phyloP scores from a whole-genome alignment of 2,329 filamentous ascomycete species.

The Neopestalotiopsis sp. region DNA sequence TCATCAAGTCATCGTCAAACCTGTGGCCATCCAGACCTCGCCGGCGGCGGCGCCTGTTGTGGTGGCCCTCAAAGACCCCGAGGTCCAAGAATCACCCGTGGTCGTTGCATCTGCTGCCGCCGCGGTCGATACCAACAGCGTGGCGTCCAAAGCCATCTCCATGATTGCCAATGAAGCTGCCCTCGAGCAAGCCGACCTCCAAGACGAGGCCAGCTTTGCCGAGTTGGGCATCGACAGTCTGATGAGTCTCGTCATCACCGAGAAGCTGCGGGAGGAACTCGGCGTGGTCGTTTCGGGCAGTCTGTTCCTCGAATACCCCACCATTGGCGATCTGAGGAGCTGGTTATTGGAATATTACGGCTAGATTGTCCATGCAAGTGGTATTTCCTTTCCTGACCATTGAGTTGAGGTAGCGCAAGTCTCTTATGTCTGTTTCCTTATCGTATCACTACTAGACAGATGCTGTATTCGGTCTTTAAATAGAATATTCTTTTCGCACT shows the following conservation, averaged over 20 bases:
- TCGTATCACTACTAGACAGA: too few relatives aligned
- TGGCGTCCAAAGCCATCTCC: slow-evolving; percentile 32
- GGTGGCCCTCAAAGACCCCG: not conserved
- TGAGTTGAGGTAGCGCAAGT: too few relatives aligned
- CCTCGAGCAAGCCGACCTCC: slow-evolving; percentile 55
- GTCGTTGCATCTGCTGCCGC: not conserved
- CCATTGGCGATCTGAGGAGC: slow-evolving; percentile 35
- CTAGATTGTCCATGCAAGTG: not conserved
- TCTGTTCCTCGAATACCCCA: slow-evolving; percentile 44
- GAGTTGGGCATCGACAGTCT: slow-evolving; percentile 44
- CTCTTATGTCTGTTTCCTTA: too few relatives aligned
- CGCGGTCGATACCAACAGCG: slow-evolving; percentile 26
- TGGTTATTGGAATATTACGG: slow-evolving; percentile 36
- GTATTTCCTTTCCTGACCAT: too few relatives aligned
- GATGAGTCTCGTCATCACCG: slow-evolving; percentile 42
- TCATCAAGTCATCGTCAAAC: not conserved
- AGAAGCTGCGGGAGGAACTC: slow-evolving; percentile 38
- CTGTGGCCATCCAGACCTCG: not conserved
- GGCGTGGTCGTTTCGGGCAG: slow-evolving; percentile 32
- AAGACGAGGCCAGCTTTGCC: slow-evolving; percentile 40
- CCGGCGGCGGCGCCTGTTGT: not conserved
- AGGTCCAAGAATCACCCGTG: not conserved
- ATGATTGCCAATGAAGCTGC: slow-evolving; percentile 62
- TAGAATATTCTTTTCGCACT: too few relatives aligned
- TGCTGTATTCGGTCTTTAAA: too few relatives aligned